A percentile compares a stretch with the other conserved stretches of the same genome.
Evolutionary conservation across 768 basidiomycete genomes (phyloP).

Genomic region (Gymnopilus junonius): DNA sequence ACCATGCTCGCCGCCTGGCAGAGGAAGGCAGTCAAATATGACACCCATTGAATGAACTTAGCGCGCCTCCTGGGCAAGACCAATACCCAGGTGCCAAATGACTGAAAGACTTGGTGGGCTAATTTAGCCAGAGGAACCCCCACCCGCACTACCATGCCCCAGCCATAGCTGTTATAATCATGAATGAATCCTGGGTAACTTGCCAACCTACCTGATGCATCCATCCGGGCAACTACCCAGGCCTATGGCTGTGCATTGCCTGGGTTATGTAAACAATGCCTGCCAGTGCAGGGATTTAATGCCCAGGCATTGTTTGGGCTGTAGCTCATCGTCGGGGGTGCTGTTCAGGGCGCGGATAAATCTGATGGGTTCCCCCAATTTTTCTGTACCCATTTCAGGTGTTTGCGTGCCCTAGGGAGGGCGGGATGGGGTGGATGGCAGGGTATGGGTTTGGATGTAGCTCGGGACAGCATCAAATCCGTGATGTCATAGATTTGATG

Average conservation of each 20-base stretch:
- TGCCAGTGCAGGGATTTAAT: background rate
- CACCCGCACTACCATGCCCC: too few relatives aligned
- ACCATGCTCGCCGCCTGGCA: too few relatives aligned
- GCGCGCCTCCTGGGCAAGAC: too few relatives aligned
- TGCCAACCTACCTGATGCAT: background rate
- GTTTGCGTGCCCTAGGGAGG: background rate
- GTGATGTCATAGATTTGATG: background rate
- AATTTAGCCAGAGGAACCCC: too few relatives aligned
- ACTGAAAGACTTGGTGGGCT: too few relatives aligned
- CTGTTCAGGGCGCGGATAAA: background rate
- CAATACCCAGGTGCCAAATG: too few relatives aligned
- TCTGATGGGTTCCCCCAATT: background rate
- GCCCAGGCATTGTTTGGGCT: background rate
- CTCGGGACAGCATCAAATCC: background rate
- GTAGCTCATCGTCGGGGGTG: slow-evolving; percentile 1
- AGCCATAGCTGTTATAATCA: background rate
- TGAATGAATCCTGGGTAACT: background rate
- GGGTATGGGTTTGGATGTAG: background rate
- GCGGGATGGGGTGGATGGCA: slow-evolving; percentile 2
- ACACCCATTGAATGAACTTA: too few relatives aligned
- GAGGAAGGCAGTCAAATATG: too few relatives aligned
- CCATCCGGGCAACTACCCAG: background rate
- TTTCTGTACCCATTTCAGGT: background rate
- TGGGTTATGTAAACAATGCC: background rate
- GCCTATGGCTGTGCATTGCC: background rate